A percentile compares a stretch with the other conserved stretches of the same genome.
Conservation (phyloP, 805 yeast species). For the Myxozyma vanderwaltii region DNA sequence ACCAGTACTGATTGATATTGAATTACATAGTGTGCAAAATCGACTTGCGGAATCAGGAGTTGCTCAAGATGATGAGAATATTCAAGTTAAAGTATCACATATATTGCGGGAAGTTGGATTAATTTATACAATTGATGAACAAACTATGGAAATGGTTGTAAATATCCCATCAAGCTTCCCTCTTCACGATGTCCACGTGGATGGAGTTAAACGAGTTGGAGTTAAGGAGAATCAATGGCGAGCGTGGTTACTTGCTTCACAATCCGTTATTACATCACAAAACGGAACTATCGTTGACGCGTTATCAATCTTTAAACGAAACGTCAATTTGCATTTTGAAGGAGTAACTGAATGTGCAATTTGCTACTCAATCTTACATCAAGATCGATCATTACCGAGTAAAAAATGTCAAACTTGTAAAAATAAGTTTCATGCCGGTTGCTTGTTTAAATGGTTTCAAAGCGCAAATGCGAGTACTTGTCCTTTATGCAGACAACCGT, state of each 20-base stretch:
- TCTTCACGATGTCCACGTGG: slow-evolving; percentile 68
- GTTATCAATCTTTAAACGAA: slow-evolving; percentile 66
- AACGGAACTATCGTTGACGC: slow-evolving; percentile 59
- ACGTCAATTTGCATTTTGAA: slow-evolving; percentile 81
- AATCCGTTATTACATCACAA: slow-evolving; percentile 69
- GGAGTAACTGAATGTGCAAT: slow-evolving; percentile 97
- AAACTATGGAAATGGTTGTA: slow-evolving; percentile 76
- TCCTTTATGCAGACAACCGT: slow-evolving; percentile 75
- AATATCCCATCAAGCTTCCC: slow-evolving; percentile 78
- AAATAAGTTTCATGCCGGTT: slow-evolving; percentile 93
- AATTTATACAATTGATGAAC: slow-evolving; percentile 80
- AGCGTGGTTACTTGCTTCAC: slow-evolving; percentile 92
- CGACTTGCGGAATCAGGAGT: slow-evolving; percentile 43
- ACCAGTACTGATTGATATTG: slow-evolving; percentile 60
- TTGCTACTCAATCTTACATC: slow-evolving; percentile 88
- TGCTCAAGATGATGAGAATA: slow-evolving; percentile 41
- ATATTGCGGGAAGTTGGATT: slow-evolving; percentile 70
- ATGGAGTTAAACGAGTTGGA: slow-evolving; percentile 79
- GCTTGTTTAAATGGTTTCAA: slow-evolving; percentile 93
- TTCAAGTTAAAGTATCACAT: slow-evolving; percentile 62
- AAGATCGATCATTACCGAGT: slow-evolving; percentile 86
- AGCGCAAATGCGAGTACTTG: slow-evolving; percentile 91
- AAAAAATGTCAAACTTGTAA: slow-evolving; percentile 87
- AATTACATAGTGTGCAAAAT: slow-evolving; percentile 54
- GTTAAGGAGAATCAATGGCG: slow-evolving; percentile 92